phyloP scores from a whole-genome alignment of 2,329 filamentous ascomycete species.

The Alternaria postmessia region DNA sequence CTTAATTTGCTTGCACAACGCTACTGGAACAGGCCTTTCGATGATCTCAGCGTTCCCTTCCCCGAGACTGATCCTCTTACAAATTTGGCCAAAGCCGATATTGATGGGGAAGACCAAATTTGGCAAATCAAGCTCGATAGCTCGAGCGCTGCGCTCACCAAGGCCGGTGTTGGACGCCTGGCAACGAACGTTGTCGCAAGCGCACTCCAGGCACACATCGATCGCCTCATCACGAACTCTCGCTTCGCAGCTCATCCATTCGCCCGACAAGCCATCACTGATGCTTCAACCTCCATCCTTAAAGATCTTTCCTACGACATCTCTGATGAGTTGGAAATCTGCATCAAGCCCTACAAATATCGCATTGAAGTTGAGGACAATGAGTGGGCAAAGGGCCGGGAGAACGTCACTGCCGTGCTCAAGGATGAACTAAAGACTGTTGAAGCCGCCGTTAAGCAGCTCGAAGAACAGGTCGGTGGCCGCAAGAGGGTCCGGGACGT shows the following conservation, averaged over 20 bases:
- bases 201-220: slow-evolving; percentile 84
- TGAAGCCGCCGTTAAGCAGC: slow-evolving; percentile 75
- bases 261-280: slow-evolving; percentile 88
- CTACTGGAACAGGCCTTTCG: slow-evolving; percentile 96
- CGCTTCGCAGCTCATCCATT: slow-evolving; percentile 92
- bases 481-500: slow-evolving; percentile 88
- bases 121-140: slow-evolving; percentile 96
- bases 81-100: slow-evolving; percentile 83
- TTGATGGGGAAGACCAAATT: slow-evolving; percentile 74
- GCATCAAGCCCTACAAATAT: slow-evolving; percentile 98
- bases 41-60: slow-evolving; percentile 74
- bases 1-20: slow-evolving; percentile 89
- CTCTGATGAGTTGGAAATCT: slow-evolving; percentile 97
- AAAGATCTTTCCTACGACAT: slow-evolving; percentile 97
- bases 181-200: slow-evolving; percentile 91
- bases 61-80: slow-evolving; percentile 75
- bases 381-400: slow-evolving; percentile 86
- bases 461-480: slow-evolving; percentile 82
- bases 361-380: slow-evolving; percentile 92
- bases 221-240: slow-evolving; percentile 78
- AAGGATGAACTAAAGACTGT: slow-evolving; percentile 88
- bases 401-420: slow-evolving; percentile 81
- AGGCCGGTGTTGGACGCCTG: slow-evolving; percentile 89
- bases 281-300: slow-evolving; percentile 87
- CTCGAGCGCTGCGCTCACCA: slow-evolving; percentile 87